Evolutionary conservation across 2,329 filamentous ascomycete genomes (phyloP), one percentile per base, ranked within the genome.

Genomic region (Penicillium sp.): DNA sequence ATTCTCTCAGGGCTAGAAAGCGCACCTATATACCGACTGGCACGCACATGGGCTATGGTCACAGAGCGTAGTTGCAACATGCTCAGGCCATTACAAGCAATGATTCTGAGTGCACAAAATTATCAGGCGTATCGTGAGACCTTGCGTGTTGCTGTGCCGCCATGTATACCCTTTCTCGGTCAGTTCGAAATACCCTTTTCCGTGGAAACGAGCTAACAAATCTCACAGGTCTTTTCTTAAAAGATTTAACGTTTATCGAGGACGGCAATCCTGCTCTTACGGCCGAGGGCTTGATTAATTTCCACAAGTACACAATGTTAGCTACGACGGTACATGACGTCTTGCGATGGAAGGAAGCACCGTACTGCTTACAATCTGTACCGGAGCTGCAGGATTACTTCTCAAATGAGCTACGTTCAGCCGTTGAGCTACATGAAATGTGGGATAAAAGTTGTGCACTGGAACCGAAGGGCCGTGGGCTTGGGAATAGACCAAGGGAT

Each of bases 101-200:
- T 97, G 49, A 97, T 96, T 90, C 88, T 88, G 14, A 96, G 90
- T 72, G 94, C 90, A 44, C 96, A 93, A 77, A 97, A 97, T 74
- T 97, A 96, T 27, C 44, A 38, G 13, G 40, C 39, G 7, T 67
- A 67, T 21, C 63, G 64, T 77, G 88, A 97, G 67, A 86, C 89
- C 16, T 79, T 97, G 48, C 91, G 95, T 74, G 86, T 86, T 47
- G 90, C 92, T 22, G 93, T 94, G 63, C 92, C 92, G 11, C 93
- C 93, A 2, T 97, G 93, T 70, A 96, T 97, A 68, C 93, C 93
- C 1, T 97, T 97, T 75, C 94, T 97, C 67, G 92, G 92, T 91
- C 81, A 56, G 81, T 70, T 24, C 47, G 64, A 45, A 64, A 11
- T 10, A 2, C 16, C 6, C 4, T 3, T 4, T 40, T 40, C 2